These are phyloP conservation scores for Arabidopsis suecica DNA, from an alignment of 345 rosid species.

Conservation along the genomic window DNA sequence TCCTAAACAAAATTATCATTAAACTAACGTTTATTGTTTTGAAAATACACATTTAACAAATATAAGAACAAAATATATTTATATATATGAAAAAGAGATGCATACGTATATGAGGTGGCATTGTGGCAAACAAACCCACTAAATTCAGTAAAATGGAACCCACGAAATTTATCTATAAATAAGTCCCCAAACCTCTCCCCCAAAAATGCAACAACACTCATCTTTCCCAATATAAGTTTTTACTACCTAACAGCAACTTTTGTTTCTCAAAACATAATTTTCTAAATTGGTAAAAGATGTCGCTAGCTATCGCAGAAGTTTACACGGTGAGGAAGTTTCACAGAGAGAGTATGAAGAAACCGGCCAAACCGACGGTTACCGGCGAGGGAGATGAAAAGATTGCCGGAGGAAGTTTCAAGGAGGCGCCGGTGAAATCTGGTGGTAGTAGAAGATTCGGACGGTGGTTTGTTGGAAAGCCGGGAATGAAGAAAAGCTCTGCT, in stretches of 20 bases:
- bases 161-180: conserved; percentile 35
- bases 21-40: too few species aligned
- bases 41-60: too few species aligned
- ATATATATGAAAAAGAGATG: neutral
- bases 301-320: conserved; percentile 43
- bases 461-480: conserved; percentile 34
- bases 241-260: neutral
- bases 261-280: neutral
- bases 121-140: conserved; percentile 22
- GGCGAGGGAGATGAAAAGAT: conserved; percentile 32
- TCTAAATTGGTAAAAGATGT: conserved; percentile 22
- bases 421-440: conserved; percentile 27
- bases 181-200: conserved; percentile 39
- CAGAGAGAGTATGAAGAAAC: conserved; percentile 44
- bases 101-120: conserved; percentile 21
- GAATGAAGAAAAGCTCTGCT: conserved; percentile 42
- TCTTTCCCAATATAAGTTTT: conserved; percentile 15
- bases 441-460: conserved; percentile 37
- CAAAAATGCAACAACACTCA: conserved; percentile 36
- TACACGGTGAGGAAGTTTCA: conserved; percentile 42
- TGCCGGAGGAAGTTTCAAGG: conserved; percentile 12
- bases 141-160: conserved; percentile 13
- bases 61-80: too few species aligned
- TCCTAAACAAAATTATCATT: too few species aligned
- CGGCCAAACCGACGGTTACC: conserved; percentile 5